Percentiles rank a stretch among this genome's conserved stretches.
Conservation (phyloP, 805 yeast species). For the Groenewaldozyma salmanticensis region DNA sequence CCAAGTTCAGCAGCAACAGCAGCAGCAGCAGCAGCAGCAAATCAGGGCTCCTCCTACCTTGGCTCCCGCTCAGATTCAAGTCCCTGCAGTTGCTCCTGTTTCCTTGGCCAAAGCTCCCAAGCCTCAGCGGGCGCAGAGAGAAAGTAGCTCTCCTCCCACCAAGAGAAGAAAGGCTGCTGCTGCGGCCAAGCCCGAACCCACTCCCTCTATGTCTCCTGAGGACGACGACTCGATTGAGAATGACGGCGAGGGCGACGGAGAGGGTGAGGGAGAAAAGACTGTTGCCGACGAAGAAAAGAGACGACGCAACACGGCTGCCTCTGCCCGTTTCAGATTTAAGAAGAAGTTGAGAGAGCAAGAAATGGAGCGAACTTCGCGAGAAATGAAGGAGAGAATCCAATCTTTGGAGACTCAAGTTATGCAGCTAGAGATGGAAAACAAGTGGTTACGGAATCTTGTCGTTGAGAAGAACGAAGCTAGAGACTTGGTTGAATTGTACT, state of each 20-base stretch:
- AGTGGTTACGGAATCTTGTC: conserved; percentile 70
- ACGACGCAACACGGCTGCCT: conserved; percentile 84
- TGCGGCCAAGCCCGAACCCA: background rate
- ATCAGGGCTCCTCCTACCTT: conserved; percentile 2
- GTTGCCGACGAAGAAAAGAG: conserved; percentile 59
- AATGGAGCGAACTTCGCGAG: conserved; percentile 68
- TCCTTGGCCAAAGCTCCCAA: conserved; percentile 2
- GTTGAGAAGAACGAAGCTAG: conserved; percentile 52
- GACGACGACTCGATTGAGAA: background rate
- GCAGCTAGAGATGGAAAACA: conserved; percentile 89
- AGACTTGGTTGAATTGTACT: conserved; percentile 20
- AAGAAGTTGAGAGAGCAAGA: conserved; percentile 89
- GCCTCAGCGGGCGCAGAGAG: background rate
- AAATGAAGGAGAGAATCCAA: conserved; percentile 57
- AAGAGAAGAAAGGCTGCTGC: conserved; percentile 4
- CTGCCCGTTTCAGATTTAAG: conserved; percentile 86
- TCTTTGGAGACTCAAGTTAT: conserved; percentile 63
- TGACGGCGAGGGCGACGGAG: conserved; percentile 5
- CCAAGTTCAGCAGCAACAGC: conserved; percentile 3
- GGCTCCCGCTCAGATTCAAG: too few species aligned
- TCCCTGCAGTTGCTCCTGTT: too few species aligned
- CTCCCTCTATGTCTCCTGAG: conserved; percentile 6
- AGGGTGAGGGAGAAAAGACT: conserved; percentile 20
- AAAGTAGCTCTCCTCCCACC: background rate
- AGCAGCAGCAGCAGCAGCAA: conserved; percentile 5